Evolutionary conservation across 805 yeast species (phyloP).

Genomic region (Wickerhamomyces kurtzmanii): DNA sequence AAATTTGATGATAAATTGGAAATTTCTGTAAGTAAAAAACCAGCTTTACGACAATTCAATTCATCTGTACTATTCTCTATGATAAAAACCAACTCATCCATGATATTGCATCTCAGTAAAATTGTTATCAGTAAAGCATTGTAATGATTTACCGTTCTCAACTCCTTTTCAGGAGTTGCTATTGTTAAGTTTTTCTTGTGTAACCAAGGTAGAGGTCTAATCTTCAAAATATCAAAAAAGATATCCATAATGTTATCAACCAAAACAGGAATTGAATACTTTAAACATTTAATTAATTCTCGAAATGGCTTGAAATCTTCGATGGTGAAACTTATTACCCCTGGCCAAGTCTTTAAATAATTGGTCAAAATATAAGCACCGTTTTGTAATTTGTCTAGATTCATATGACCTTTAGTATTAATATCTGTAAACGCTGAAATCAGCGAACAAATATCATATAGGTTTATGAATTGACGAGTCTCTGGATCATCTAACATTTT

Average conservation of each 20-base stretch:
- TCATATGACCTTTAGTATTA: constrained; percentile 35
- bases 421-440: constrained; percentile 66
- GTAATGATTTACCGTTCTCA: constrained; percentile 47
- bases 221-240: constrained; percentile 55
- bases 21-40: constrained; percentile 55
- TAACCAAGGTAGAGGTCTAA: constrained; percentile 51
- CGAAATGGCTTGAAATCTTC: constrained; percentile 44
- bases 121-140: constrained; percentile 49
- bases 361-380: constrained; percentile 49
- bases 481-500: constrained; percentile 49
- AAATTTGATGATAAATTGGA: constrained; percentile 40
- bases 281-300: constrained; percentile 51
- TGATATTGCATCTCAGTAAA: constrained; percentile 46
- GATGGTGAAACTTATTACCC: constrained; percentile 55
- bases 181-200: constrained; percentile 16
- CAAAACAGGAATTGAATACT: constrained; percentile 42
- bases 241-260: constrained; percentile 63
- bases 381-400: constrained; percentile 46
- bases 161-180: constrained; percentile 27
- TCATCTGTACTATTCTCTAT: constrained; percentile 33
- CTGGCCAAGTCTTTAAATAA: constrained; percentile 67
- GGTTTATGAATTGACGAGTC: constrained; percentile 41
- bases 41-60: constrained; percentile 45
- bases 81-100: constrained; percentile 33
- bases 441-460: constrained; percentile 51